Evolutionary conservation across 202 grass and related monocot species (phyloP).

Genomic region (Dendrocalamus latiflorus): DNA sequence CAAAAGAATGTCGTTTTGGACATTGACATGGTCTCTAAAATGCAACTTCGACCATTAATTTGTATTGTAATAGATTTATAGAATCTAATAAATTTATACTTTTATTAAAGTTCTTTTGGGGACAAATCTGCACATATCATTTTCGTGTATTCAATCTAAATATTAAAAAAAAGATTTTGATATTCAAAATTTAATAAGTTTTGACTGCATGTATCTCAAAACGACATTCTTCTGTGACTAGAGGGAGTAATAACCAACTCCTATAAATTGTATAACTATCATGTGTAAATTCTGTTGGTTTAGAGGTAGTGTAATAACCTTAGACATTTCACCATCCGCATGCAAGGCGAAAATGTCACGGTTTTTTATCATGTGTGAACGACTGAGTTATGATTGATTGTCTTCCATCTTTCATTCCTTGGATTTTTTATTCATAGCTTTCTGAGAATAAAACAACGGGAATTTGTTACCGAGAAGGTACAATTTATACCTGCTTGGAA

Average conservation of each 20-base stretch:
- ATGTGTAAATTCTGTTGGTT: neutral
- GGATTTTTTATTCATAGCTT: neutral
- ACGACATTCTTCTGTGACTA: too few relatives aligned
- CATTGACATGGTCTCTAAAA: too few relatives aligned
- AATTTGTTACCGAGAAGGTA: slow-evolving; percentile 8
- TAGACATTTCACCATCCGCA: slow-evolving; percentile 11
- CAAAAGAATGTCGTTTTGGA: too few relatives aligned
- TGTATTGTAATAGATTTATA: too few relatives aligned
- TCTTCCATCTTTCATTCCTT: slow-evolving; percentile 5
- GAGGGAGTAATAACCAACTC: neutral
- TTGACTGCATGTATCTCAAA: too few relatives aligned
- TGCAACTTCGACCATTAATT: too few relatives aligned
- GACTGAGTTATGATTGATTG: neutral
- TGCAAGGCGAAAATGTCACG: neutral
- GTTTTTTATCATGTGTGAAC: neutral
- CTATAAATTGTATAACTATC: neutral
- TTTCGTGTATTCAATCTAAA: too few relatives aligned
- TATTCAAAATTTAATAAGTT: too few relatives aligned
- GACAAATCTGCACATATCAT: too few relatives aligned
- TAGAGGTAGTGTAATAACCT: neutral
- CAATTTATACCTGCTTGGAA: neutral
- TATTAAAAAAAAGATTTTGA: too few relatives aligned
- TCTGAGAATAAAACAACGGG: neutral
- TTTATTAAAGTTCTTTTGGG: too few relatives aligned
- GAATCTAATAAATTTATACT: too few relatives aligned